These are phyloP conservation scores for Entomortierella parvispora DNA, from an alignment of 192 early-diverging fungal species.

Conservation along the genomic window DNA sequence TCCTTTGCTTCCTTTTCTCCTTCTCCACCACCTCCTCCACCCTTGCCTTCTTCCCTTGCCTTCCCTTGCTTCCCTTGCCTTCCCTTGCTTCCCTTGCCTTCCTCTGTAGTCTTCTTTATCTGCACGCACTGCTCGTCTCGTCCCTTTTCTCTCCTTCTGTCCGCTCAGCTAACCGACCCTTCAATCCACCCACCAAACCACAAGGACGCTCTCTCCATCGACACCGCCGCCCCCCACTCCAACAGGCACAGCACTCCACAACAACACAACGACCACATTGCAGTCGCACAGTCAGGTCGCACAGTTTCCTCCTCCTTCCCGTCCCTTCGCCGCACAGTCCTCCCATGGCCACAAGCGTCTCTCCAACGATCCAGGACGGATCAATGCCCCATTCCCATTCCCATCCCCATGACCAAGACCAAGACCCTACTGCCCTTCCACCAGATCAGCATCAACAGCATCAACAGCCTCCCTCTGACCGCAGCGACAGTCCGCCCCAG, in stretches of 20 bases:
- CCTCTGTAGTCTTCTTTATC: not conserved
- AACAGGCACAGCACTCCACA: too few relatives aligned
- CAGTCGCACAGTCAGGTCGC: too few relatives aligned
- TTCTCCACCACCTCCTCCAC: not conserved
- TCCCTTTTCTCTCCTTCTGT: not conserved
- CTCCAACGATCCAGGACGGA: slow-evolving; percentile 27
- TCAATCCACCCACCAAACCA: not conserved
- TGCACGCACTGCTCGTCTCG: not conserved
- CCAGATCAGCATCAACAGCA: not conserved
- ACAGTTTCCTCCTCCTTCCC: not conserved
- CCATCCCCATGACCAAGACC: slow-evolving; percentile 1
- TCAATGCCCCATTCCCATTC: not conserved
- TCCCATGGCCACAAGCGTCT: slow-evolving; percentile 41
- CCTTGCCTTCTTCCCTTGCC: not conserved
- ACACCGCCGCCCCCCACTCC: too few relatives aligned
- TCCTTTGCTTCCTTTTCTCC: slow-evolving; percentile 4
- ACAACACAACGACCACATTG: too few relatives aligned
- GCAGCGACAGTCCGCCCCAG: too few relatives aligned
- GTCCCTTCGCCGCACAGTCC: not conserved
- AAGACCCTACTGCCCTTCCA: slow-evolving; percentile 3
- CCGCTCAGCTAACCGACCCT: not conserved
- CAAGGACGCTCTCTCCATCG: not conserved
- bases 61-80: slow-evolving; percentile 1
- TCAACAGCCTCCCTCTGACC: not conserved
- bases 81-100: not conserved